phyloP scores from a whole-genome alignment of 1,284 basidiomycete genomes.

The Trichosporon ovoides region DNA sequence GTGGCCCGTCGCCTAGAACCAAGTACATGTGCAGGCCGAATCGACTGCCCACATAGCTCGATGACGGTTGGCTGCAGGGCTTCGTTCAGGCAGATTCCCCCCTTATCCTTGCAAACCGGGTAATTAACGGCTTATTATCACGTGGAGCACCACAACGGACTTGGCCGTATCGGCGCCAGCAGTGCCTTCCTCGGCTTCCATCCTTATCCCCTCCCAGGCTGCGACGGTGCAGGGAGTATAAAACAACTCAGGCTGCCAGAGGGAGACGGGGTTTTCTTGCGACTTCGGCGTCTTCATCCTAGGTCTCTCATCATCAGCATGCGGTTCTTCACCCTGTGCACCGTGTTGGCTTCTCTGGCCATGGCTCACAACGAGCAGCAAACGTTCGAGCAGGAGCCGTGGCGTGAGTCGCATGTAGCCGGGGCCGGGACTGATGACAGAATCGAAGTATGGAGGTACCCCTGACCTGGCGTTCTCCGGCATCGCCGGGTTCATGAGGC shows the following conservation, averaged over 20 bases:
- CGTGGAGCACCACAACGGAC: slow-evolving; percentile 3
- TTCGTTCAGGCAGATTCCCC: no score
- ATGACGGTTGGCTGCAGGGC: no score
- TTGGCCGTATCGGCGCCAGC: background rate
- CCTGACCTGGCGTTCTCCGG: slow-evolving; percentile 45
- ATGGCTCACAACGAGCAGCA: background rate
- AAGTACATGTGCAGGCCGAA: no score
- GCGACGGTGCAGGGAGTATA: no score
- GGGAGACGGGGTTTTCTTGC: no score
- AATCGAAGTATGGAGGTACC: slow-evolving; percentile 32
- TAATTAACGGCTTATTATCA: slow-evolving; percentile 1
- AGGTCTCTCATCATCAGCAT: background rate
- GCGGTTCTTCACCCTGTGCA: background rate
- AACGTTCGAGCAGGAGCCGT: slow-evolving; percentile 11
- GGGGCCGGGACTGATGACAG: background rate
- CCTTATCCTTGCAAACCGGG: background rate
- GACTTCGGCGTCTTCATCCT: background rate
- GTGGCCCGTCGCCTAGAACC: no score
- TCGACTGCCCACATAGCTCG: no score
- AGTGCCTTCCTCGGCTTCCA: background rate
- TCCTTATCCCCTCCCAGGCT: background rate
- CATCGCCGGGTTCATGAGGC: slow-evolving; percentile 43
- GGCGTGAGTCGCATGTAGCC: slow-evolving; percentile 8
- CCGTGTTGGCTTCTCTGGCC: background rate
- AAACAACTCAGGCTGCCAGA: no score